Percentiles rank a stretch among this genome's conserved stretches.
phyloP scores from a whole-genome alignment of 2,329 filamentous ascomycete genomes.

The Pestalotiopsis sp. region DNA sequence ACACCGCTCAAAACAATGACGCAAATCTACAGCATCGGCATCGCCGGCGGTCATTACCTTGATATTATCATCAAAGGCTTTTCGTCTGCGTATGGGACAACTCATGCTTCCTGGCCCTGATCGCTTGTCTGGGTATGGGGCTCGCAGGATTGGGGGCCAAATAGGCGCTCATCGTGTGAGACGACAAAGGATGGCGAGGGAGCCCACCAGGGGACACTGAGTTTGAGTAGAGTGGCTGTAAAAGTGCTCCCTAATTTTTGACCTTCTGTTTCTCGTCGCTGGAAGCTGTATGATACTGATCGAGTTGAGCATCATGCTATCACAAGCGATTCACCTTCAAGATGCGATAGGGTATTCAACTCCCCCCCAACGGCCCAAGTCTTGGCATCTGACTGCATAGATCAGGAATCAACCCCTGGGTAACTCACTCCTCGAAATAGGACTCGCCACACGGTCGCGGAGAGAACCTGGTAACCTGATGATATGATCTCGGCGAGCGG shows the following conservation, averaged over 20 bases:
- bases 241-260: background rate
- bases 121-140: background rate
- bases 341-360: background rate
- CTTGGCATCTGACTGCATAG: background rate
- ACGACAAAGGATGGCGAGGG: background rate
- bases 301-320: background rate
- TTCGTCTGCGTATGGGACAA: too few relatives aligned
- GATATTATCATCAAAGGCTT: too few relatives aligned
- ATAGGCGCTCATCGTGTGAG: background rate
- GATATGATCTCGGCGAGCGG: background rate
- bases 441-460: background rate
- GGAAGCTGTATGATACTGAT: background rate
- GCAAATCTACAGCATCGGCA: background rate
- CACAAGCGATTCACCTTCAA: background rate
- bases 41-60: too few relatives aligned
- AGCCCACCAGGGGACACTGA: background rate
- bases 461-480: background rate
- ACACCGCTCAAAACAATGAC: background rate
- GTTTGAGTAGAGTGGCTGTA: background rate
- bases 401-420: background rate
- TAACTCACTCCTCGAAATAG: background rate
- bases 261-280: background rate
- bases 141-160: background rate
- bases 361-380: background rate
- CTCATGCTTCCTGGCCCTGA: too few relatives aligned